Base-by-base conservation (phyloP, 192 early-diverging fungal species). In the Martensiomyces pterosporus region DNA sequence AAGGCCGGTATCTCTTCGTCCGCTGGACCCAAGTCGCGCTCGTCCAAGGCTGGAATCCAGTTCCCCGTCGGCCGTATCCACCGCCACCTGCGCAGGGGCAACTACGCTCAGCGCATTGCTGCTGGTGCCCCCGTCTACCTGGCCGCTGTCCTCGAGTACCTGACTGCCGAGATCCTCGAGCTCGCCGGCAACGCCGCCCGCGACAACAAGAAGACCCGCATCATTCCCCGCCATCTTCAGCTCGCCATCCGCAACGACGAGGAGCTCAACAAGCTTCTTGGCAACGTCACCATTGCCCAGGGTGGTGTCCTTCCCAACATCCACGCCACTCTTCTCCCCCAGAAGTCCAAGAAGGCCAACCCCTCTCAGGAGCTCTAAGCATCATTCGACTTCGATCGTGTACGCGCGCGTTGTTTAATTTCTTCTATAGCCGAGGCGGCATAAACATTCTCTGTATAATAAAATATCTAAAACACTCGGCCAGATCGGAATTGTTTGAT, bases 31-130 rank as follows among this genome's bases (percentile, higher is more conserved):
- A 83, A 90, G 74, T 88, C 87, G 44, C 85, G 91, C 57, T 93
- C 91, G 24, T 73, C 84, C 64, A 85, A 86, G 70, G 93, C 91
- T 60, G 93, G 91, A 75, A 87, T 93, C 64, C 90, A 92, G 76
- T 96, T 96, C 86, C 93, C 91, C 57, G 91, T 93, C 60, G 91
- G 91, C 65, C 91, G 93, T 90, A 87, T 95, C 73, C 91, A 95
- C 79, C 88, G 91, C 83, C 82, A 91, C 46, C 81, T 96, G 42
- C 82, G 90, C 65, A 88, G 87, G 75, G 93, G 93, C 44, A 92
- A 92, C 82, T 95, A 93, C 76, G 90, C 93, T 60, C 84, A 85
- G 68, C 84, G 92, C 79, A 84, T 93, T 42, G 90, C 88, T 71
- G 90, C 89, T 56, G 89, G 89, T 67, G 89, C 91, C 33, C 93